Conservation (phyloP, 1,284 basidiomycete species). For the Inonotus obliquus region DNA sequence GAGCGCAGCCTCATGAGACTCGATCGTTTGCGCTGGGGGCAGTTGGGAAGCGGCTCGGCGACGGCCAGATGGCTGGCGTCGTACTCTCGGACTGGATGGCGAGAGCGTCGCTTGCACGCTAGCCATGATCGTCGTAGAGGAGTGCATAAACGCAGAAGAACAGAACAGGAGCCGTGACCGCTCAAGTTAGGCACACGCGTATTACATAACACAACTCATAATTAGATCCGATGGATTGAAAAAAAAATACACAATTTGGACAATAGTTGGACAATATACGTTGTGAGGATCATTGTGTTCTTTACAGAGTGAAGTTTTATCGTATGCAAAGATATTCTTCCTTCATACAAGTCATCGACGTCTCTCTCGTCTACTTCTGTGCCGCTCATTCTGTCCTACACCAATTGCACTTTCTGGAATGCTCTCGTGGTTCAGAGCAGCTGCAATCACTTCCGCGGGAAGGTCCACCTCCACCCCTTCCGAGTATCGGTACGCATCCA, state of each 20-base stretch:
- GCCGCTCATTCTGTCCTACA: slow-evolving; percentile 14
- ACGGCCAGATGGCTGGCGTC: slow-evolving; percentile 40
- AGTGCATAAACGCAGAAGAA: no score
- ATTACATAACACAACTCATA: slow-evolving; percentile 1
- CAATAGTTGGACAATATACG: background rate
- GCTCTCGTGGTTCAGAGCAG: slow-evolving; percentile 65
- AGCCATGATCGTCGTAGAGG: slow-evolving; percentile 13
- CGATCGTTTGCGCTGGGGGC: slow-evolving; percentile 47
- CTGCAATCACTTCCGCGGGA: slow-evolving; percentile 77
- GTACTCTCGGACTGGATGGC: slow-evolving; percentile 29
- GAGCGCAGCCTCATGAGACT: slow-evolving; percentile 72
- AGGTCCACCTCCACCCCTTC: slow-evolving; percentile 81
- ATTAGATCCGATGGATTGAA: background rate
- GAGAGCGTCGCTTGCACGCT: slow-evolving; percentile 31
- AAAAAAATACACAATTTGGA: background rate
- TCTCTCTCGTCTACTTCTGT: slow-evolving; percentile 17
- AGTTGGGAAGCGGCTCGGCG: slow-evolving; percentile 56
- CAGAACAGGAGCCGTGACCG: background rate
- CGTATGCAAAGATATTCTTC: background rate
- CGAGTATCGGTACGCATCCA: slow-evolving; percentile 73
- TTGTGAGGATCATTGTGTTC: background rate
- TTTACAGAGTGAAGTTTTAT: slow-evolving; percentile 5
- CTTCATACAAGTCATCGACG: slow-evolving; percentile 4
- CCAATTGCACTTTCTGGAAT: slow-evolving; percentile 55
- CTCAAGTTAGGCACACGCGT: background rate